These are phyloP conservation scores for Trichoderma aggressivum DNA, from an alignment of 2,329 filamentous ascomycete genomes.

Conservation along the genomic window DNA sequence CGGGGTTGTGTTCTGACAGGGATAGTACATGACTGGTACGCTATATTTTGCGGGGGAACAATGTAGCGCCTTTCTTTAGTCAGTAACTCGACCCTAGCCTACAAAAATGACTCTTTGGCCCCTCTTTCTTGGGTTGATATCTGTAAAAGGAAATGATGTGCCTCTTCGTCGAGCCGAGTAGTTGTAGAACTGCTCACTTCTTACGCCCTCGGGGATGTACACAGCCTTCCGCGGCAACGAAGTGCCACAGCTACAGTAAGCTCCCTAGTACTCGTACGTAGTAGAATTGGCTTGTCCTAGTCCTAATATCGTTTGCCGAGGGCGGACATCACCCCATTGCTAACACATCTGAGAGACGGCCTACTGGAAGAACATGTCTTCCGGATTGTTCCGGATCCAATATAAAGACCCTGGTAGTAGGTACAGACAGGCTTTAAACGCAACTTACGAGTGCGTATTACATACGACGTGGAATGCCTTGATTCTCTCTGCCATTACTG, in stretches of 20 bases:
- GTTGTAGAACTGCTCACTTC: neutral
- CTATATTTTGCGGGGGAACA: neutral
- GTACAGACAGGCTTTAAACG: neutral
- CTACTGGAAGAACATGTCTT: neutral
- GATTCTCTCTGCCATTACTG: neutral
- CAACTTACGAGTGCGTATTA: neutral
- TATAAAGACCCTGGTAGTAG: neutral
- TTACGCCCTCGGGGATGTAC: neutral
- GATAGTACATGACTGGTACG: neutral
- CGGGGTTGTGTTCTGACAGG: neutral
- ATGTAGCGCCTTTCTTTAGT: neutral
- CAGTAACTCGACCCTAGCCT: neutral
- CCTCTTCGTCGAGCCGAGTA: neutral
- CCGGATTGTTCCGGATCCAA: neutral
- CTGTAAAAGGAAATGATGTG: neutral
- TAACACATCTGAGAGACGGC: neutral
- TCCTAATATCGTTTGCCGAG: neutral
- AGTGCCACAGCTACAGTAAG: neutral
- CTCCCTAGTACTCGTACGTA: neutral
- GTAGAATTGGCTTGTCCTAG: neutral
- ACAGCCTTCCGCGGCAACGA: neutral
- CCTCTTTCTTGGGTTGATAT: neutral
- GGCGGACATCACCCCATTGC: neutral
- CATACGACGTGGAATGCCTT: neutral
- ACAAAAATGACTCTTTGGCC: neutral